These are phyloP conservation scores for Ophiostoma tasmaniense DNA, from an alignment of 2,329 filamentous ascomycete species.

Conservation along the genomic window DNA sequence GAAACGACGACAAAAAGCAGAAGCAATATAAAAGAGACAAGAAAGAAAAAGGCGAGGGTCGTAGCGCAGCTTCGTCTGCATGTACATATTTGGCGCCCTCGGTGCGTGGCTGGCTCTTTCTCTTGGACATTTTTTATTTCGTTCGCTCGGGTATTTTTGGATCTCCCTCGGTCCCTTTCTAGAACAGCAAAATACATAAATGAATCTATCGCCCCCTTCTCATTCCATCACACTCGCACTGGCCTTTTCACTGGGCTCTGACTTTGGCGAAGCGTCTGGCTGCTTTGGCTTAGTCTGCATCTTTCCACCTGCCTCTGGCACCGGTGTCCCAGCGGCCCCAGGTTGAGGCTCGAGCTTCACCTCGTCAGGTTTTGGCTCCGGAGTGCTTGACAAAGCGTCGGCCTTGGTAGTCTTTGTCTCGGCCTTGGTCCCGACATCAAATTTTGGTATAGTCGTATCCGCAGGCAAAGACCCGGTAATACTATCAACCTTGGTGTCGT, in stretches of 20 bases:
- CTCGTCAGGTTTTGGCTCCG: neutral
- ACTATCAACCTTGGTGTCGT: neutral
- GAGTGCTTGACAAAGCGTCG: neutral
- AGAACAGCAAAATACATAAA: constrained; percentile 9
- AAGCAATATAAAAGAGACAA: constrained; percentile 2
- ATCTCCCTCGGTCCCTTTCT: constrained; percentile 8
- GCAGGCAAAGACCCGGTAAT: neutral
- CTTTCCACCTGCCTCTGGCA: neutral
- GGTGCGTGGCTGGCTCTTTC: neutral
- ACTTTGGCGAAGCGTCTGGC: neutral
- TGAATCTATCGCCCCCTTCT: neutral
- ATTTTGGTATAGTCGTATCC: neutral
- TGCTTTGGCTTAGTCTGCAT: neutral
- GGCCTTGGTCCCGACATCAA: neutral
- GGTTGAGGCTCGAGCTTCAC: neutral
- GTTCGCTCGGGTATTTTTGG: constrained; percentile 12
- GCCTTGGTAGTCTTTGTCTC: neutral
- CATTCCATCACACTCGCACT: neutral
- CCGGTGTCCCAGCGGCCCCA: neutral
- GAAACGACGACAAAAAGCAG: neutral
- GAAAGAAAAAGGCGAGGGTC: neutral
- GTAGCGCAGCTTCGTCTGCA: neutral
- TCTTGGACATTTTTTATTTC: constrained; percentile 5
- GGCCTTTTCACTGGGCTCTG: neutral
- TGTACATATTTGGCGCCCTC: neutral